These are phyloP conservation scores for Oryza punctata DNA, from an alignment of 176 grass and related monocot species.

Conservation along the genomic window DNA sequence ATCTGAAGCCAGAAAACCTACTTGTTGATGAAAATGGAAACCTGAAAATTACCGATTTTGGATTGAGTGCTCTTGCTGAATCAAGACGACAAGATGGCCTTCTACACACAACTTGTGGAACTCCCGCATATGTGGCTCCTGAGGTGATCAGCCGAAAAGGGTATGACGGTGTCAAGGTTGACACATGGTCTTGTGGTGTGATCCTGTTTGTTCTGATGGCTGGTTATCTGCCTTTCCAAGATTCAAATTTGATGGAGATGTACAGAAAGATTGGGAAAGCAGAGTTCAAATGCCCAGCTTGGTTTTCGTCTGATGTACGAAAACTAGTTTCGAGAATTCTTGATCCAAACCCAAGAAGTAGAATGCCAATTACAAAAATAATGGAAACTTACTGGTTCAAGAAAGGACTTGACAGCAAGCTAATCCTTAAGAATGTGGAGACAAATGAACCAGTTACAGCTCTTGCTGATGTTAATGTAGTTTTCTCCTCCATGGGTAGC, in stretches of 20 bases:
- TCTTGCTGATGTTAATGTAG: slow-evolving; percentile 32
- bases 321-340: slow-evolving; percentile 54
- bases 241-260: slow-evolving; percentile 56
- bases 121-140: slow-evolving; percentile 57
- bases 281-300: slow-evolving; percentile 51
- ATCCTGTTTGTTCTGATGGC: slow-evolving; percentile 56
- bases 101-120: slow-evolving; percentile 59
- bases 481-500: slow-evolving; percentile 31
- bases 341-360: slow-evolving; percentile 49
- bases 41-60: slow-evolving; percentile 63
- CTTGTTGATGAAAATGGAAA: slow-evolving; percentile 55
- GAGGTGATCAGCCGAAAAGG: slow-evolving; percentile 53
- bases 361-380: slow-evolving; percentile 54
- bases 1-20: slow-evolving; percentile 61
- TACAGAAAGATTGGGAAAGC: slow-evolving; percentile 51
- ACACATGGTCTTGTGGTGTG: slow-evolving; percentile 59
- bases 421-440: slow-evolving; percentile 34
- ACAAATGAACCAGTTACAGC: slow-evolving; percentile 22
- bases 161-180: slow-evolving; percentile 64
- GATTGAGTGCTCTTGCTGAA: slow-evolving; percentile 55
- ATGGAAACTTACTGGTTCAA: slow-evolving; percentile 54
- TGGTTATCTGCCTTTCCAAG: slow-evolving; percentile 54
- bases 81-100: slow-evolving; percentile 53
- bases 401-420: slow-evolving; percentile 48
- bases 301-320: slow-evolving; percentile 39